A percentile compares a stretch with the other conserved stretches of the same genome.
Conservation (phyloP, 1,139 yeast genomes). For the Debaryomycetaceae sp. region DNA sequence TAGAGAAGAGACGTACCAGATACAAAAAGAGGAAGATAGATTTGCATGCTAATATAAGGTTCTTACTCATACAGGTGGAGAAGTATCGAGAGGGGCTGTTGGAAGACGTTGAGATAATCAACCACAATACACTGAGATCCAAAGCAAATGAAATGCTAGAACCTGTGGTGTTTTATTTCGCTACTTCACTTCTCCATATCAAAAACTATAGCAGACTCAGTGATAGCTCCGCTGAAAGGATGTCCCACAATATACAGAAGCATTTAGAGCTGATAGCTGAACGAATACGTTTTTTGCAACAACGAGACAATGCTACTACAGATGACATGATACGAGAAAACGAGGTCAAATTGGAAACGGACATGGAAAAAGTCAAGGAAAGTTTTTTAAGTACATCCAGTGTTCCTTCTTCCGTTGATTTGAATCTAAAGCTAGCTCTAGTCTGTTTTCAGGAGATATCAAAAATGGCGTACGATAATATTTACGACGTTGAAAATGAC, state of each 20-base stretch:
- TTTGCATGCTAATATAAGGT: conserved; percentile 22
- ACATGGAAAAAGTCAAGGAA: background rate
- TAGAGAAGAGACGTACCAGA: conserved; percentile 15
- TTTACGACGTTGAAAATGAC: conserved; percentile 10
- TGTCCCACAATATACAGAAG: background rate
- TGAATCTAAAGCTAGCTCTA: conserved; percentile 1
- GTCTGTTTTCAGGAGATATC: conserved; percentile 5
- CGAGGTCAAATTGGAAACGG: background rate
- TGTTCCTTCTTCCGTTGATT: background rate
- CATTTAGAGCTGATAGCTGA: background rate
- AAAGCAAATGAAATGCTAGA: conserved; percentile 5
- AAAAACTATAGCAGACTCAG: background rate
- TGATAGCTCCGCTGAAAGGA: background rate
- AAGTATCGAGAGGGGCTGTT: conserved; percentile 9
- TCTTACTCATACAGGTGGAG: conserved; percentile 25
- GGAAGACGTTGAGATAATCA: conserved; percentile 3
- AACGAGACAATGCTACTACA: background rate
- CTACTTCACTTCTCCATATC: conserved; percentile 1
- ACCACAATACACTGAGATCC: conserved; percentile 3
- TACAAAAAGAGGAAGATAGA: conserved; percentile 14
- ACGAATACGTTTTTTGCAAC: background rate
- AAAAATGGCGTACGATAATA: conserved; percentile 3
- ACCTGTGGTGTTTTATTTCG: conserved; percentile 7
- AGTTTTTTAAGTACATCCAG: too few relatives aligned
- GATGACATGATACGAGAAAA: background rate